Conservation (phyloP, 2,329 filamentous ascomycete species). For the Apiospora kogelbergensis region DNA sequence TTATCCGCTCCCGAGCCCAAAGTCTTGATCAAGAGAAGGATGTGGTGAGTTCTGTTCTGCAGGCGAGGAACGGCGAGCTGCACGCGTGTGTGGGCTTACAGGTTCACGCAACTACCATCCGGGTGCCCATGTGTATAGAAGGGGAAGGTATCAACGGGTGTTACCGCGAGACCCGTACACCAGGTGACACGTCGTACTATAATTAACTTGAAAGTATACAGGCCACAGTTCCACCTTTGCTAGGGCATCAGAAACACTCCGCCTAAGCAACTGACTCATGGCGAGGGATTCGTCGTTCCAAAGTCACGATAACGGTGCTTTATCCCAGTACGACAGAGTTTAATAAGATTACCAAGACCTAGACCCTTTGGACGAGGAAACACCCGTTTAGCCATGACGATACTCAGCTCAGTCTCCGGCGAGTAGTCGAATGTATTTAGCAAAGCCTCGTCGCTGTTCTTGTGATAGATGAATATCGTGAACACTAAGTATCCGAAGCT, state of each 20-base stretch:
- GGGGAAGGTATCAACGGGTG: not conserved
- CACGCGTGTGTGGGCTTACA: not conserved
- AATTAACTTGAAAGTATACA: no score
- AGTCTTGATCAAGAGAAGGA: not conserved
- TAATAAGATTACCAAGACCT: not conserved
- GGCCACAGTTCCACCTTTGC: no score
- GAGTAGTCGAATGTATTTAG: not conserved
- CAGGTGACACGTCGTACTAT: no score
- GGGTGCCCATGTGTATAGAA: not conserved
- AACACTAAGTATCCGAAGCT: not conserved
- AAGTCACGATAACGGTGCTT: not conserved
- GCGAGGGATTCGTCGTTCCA: not conserved
- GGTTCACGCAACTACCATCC: not conserved
- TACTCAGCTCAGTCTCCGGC: not conserved
- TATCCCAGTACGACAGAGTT: not conserved
- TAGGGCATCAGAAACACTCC: not conserved
- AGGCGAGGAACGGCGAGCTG: not conserved
- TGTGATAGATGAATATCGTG: not conserved
- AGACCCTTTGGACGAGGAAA: not conserved
- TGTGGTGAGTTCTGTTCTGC: not conserved
- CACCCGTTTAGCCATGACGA: not conserved
- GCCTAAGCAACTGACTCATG: not conserved
- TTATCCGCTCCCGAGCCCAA: not conserved
- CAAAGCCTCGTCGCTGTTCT: not conserved
- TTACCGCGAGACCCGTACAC: no score